Conservation (phyloP, 371 early-diverging fungal species). For the Rhizopus arrhizus region DNA sequence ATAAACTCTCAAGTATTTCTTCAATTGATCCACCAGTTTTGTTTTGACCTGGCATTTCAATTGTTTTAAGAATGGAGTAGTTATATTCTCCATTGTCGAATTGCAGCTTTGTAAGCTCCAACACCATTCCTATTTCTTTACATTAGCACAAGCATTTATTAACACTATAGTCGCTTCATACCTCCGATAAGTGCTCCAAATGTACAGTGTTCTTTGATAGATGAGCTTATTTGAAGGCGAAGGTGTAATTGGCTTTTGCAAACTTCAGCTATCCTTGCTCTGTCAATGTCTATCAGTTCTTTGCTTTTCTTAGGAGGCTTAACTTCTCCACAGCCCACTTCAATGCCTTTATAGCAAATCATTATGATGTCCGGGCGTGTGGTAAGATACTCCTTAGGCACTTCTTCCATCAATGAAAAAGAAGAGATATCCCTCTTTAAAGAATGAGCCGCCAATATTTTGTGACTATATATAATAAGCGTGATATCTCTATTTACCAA, state of each 20-base stretch:
- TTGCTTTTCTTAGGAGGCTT: constrained; percentile 13
- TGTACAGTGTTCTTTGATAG: constrained; percentile 15
- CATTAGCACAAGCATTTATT: constrained; percentile 15
- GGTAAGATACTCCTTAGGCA: constrained; percentile 12
- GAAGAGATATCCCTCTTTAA: constrained; percentile 9
- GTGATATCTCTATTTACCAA: constrained; percentile 10
- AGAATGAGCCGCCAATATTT: constrained; percentile 12
- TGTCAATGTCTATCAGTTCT: constrained; percentile 11
- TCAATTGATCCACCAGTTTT: not conserved
- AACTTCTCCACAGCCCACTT: constrained; percentile 16
- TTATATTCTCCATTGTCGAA: constrained; percentile 10
- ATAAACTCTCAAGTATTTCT: constrained; percentile 3
- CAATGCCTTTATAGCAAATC: constrained; percentile 12
- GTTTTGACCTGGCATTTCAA: constrained; percentile 7
- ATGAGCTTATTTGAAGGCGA: constrained; percentile 14
- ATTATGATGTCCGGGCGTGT: constrained; percentile 18
- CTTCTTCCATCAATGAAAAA: constrained; percentile 6
- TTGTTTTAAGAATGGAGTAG: constrained; percentile 11
- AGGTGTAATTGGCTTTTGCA: constrained; percentile 19
- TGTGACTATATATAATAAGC: constrained; percentile 5
- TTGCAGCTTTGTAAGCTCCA: constrained; percentile 11
- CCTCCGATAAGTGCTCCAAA: constrained; percentile 16
- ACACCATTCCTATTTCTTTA: constrained; percentile 14
- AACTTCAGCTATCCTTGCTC: constrained; percentile 18
- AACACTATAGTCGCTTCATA: constrained; percentile 10